Evolutionary conservation across 2,329 filamentous ascomycete genomes (phyloP).

Genomic region (Fusarium albosuccineum): DNA sequence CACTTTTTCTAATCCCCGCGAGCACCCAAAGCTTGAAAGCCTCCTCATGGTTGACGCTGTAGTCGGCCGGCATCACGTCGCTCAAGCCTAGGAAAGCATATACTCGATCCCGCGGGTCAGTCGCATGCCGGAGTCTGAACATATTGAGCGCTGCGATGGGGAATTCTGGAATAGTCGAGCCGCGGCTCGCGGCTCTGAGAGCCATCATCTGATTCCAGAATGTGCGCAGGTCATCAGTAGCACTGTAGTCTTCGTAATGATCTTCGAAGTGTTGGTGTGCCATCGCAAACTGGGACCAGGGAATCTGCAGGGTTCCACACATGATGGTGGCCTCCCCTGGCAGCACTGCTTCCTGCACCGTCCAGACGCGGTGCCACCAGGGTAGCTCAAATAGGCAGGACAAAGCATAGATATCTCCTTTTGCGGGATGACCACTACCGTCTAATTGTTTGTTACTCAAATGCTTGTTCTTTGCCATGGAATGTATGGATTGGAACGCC

Average conservation of each 20-base stretch:
- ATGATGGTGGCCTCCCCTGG: background rate
- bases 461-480: background rate
- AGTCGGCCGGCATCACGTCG: background rate
- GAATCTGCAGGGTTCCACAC: background rate
- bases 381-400: background rate
- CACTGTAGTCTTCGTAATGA: background rate
- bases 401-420: background rate
- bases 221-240: background rate
- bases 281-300: background rate
- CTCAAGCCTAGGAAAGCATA: background rate
- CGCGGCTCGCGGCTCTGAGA: background rate
- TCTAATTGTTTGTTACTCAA: too few relatives aligned
- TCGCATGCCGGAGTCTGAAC: background rate
- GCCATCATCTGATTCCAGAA: background rate
- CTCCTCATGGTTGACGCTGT: background rate
- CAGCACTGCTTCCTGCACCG: constrained; percentile 1
- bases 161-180: background rate
- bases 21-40: background rate
- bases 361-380: constrained; percentile 10
- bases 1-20: background rate
- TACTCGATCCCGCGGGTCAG: background rate
- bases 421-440: too few relatives aligned
- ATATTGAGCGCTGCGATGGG: background rate
- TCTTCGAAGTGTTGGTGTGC: background rate
- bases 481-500: background rate